A percentile compares a stretch with the other conserved stretches of the same genome.
Evolutionary conservation across 805 yeast genomes (phyloP).

Genomic region (Starmerella powellii): DNA sequence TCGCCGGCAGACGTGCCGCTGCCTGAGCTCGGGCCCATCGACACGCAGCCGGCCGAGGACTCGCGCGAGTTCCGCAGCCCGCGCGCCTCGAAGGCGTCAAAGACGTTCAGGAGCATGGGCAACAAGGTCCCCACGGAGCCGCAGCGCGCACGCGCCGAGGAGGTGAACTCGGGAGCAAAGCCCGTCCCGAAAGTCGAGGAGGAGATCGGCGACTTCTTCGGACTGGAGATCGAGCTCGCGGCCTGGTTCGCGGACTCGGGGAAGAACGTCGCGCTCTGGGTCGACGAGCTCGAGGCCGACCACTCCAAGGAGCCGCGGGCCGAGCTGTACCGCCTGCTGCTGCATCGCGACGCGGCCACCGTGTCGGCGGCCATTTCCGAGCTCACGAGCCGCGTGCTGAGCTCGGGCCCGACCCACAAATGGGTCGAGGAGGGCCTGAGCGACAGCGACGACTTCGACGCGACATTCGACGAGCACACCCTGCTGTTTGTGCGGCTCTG

Average conservation of each 20-base stretch:
- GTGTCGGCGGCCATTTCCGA: neutral
- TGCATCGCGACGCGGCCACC: neutral
- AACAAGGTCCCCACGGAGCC: constrained; percentile 4
- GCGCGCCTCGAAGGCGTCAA: neutral
- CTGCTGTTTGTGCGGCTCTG: constrained; percentile 9
- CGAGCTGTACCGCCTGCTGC: neutral
- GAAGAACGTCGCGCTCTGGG: constrained; percentile 1
- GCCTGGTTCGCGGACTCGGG: constrained; percentile 14
- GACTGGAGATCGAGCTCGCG: constrained; percentile 15
- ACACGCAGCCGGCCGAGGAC: neutral
- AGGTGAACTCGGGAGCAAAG: constrained; percentile 18
- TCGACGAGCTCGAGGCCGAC: neutral
- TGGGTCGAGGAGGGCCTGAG: neutral
- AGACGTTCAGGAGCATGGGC: neutral
- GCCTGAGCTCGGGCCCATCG: no score
- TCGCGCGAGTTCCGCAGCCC: neutral
- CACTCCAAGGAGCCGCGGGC: neutral
- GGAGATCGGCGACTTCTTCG: constrained; percentile 15
- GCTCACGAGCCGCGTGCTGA: neutral
- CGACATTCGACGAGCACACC: constrained; percentile 5
- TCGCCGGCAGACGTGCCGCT: no score
- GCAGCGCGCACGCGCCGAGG: constrained; percentile 23
- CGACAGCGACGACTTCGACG: neutral
- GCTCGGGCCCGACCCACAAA: no score
- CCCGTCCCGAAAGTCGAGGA: constrained; percentile 20